Percentiles rank a stretch among this genome's conserved stretches.
Evolutionary conservation across 345 rosid species (phyloP).

Genomic region (Rhizophora apiculata): DNA sequence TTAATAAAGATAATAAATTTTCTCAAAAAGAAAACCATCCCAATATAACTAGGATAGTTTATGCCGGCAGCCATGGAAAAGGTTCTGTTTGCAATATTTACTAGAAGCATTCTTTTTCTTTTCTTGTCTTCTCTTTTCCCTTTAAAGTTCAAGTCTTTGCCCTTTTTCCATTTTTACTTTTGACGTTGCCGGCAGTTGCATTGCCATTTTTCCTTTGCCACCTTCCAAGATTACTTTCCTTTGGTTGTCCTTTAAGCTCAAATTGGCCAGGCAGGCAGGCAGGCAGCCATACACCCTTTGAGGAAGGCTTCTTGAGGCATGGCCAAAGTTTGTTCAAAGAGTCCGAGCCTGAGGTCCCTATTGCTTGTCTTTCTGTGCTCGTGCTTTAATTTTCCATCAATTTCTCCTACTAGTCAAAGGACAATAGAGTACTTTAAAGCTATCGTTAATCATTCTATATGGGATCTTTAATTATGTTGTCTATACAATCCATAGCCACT

Average conservation of each 20-base stretch:
- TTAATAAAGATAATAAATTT: too few relatives aligned
- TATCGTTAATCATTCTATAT: constrained; percentile 5
- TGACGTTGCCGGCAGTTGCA: constrained; percentile 20
- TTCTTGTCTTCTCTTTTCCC: neutral
- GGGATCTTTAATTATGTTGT: constrained; percentile 13
- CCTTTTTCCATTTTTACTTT: neutral
- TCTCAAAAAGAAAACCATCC: too few relatives aligned
- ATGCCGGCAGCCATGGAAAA: too few relatives aligned
- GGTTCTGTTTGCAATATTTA: neutral
- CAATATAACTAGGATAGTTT: too few relatives aligned
- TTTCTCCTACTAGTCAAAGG: constrained; percentile 16
- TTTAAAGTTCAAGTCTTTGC: neutral
- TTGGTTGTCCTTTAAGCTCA: constrained; percentile 6
- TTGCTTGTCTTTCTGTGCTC: constrained; percentile 4
- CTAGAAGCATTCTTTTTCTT: neutral
- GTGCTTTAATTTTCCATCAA: constrained; percentile 1
- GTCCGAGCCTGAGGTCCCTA: constrained; percentile 10
- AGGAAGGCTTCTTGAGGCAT: constrained; percentile 17
- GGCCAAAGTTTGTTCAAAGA: constrained; percentile 26
- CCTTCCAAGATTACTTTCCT: constrained; percentile 19
- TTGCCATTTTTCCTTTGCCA: constrained; percentile 14
- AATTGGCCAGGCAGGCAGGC: constrained; percentile 10
- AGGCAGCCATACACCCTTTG: neutral
- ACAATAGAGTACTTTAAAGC: constrained; percentile 21
- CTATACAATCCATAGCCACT: neutral